phyloP scores from a whole-genome alignment of 2,329 filamentous ascomycete genomes.

The Madurella fahalii region DNA sequence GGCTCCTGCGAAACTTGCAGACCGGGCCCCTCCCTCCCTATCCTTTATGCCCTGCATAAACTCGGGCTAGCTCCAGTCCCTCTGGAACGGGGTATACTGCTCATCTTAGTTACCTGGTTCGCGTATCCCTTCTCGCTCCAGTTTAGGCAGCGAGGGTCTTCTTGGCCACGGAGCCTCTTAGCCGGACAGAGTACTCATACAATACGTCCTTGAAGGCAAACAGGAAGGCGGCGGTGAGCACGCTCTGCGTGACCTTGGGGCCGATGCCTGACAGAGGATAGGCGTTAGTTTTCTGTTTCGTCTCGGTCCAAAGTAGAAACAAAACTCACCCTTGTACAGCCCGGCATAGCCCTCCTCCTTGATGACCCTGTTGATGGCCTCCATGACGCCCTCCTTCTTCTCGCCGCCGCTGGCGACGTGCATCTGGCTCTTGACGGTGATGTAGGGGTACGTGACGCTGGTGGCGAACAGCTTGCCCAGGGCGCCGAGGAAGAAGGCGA shows the following conservation, averaged over 20 bases:
- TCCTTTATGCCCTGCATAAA: no score
- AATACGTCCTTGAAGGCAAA: conserved; percentile 98
- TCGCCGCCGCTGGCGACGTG: conserved; percentile 73
- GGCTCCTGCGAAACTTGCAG: no score
- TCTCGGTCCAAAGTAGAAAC: no score
- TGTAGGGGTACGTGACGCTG: conserved; percentile 93
- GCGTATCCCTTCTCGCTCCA: no score
- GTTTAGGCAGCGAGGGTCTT: conserved; percentile 36
- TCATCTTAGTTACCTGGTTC: not conserved
- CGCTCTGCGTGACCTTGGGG: conserved; percentile 94
- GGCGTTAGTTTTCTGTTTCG: not conserved
- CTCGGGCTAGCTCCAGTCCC: not conserved
- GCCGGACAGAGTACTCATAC: conserved; percentile 73
- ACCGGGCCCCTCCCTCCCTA: no score
- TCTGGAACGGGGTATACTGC: not conserved
- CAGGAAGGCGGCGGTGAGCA: conserved; percentile 90
- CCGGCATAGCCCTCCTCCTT: conserved; percentile 87
- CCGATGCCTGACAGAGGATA: conserved; percentile 64
- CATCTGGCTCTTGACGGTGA: conserved; percentile 97
- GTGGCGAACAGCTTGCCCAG: conserved; percentile 94
- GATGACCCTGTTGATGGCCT: conserved; percentile 74
- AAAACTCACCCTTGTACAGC: conserved; percentile 76
- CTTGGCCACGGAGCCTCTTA: conserved; percentile 48
- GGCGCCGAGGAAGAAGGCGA: conserved; percentile 88
- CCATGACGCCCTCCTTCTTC: conserved; percentile 76